Evolutionary conservation across 306 rosid species (phyloP).

Genomic region (Abrus precatorius): DNA sequence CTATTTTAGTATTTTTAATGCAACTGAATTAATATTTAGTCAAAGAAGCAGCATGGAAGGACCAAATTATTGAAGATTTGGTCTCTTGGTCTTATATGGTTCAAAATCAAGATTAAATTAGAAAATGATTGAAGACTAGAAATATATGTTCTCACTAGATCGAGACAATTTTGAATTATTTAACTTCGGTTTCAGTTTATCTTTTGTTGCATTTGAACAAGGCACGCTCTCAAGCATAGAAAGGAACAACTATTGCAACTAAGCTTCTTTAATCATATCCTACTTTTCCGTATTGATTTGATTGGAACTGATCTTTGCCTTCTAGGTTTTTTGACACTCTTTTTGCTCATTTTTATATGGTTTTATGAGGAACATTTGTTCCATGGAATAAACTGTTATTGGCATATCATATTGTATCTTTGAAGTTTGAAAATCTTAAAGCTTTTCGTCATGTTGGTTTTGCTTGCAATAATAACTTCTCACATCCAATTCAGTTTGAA

Average conservation of each 20-base stretch:
- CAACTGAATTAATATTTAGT: not conserved
- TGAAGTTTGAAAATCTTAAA: slow-evolving; percentile 7
- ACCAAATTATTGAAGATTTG: slow-evolving; percentile 10
- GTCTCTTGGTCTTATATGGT: not conserved
- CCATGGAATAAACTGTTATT: not conserved
- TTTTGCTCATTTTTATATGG: slow-evolving; percentile 19
- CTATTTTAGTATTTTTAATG: not conserved
- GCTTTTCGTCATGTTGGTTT: slow-evolving; percentile 17
- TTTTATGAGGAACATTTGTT: slow-evolving; percentile 16
- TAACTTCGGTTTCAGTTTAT: not conserved
- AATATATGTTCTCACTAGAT: not conserved
- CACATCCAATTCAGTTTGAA: slow-evolving; percentile 11
- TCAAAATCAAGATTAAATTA: not conserved
- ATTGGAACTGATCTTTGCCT: not conserved
- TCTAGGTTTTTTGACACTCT: not conserved
- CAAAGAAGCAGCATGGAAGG: not conserved
- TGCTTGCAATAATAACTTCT: slow-evolving; percentile 21
- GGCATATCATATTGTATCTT: slow-evolving; percentile 4
- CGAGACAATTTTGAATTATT: not conserved
- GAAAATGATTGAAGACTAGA: not conserved
- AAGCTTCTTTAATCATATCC: slow-evolving; percentile 18
- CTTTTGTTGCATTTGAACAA: slow-evolving; percentile 18
- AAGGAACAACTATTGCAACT: slow-evolving; percentile 9
- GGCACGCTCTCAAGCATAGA: not conserved
- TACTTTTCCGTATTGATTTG: not conserved